phyloP scores from a whole-genome alignment of 2,329 filamentous ascomycete species.

The Aureobasidium uvarum region DNA sequence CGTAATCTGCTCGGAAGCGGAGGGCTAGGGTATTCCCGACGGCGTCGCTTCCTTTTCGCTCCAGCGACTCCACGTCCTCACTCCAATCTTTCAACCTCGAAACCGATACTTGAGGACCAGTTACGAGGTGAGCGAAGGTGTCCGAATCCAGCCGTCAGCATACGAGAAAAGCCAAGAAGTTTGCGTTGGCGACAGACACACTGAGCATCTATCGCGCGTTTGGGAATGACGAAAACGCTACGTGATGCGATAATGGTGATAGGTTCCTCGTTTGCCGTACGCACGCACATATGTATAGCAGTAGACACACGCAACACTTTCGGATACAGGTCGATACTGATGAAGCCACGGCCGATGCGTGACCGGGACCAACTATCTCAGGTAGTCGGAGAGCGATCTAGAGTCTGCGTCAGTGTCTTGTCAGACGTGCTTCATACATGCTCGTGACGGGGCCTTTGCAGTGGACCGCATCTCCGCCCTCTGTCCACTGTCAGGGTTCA shows the following conservation, averaged over 20 bases:
- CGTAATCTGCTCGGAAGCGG: neutral
- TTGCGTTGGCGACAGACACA: too few relatives aligned
- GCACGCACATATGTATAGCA: neutral
- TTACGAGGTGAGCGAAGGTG: neutral
- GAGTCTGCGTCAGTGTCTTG: neutral
- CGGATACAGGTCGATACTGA: neutral
- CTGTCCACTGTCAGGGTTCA: neutral
- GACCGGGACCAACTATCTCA: neutral
- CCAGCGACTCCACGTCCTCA: neutral
- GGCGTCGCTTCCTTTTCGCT: neutral
- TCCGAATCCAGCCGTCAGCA: neutral
- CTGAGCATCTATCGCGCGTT: neutral
- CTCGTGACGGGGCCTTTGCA: neutral
- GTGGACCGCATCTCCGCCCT: neutral
- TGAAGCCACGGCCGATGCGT: too few relatives aligned
- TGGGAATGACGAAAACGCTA: neutral
- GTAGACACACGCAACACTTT: neutral
- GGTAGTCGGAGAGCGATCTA: neutral
- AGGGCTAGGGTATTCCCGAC: neutral
- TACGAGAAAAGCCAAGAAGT: neutral
- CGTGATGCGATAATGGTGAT: neutral
- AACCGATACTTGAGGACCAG: neutral
- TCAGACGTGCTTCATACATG: neutral
- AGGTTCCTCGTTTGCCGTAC: neutral
- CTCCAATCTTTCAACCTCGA: neutral